Conservation (phyloP, 352 stramenopile genomes). For the Thraustochytrium aureum region DNA sequence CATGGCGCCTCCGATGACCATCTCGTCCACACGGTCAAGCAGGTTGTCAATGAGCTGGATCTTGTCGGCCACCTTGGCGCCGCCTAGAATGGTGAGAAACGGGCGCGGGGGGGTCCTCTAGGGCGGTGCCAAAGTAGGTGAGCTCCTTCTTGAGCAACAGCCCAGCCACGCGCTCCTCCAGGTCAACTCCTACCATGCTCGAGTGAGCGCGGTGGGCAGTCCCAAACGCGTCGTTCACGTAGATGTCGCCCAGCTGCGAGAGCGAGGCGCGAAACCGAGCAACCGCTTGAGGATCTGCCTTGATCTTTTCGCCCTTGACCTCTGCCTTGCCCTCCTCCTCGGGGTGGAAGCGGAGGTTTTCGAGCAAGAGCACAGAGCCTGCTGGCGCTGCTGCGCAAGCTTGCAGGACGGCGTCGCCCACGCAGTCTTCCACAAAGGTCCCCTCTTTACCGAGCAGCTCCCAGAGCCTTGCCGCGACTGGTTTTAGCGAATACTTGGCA, state of each 20-base stretch:
- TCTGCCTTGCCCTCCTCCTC: slow-evolving; percentile 92
- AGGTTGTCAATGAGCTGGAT: slow-evolving; percentile 99
- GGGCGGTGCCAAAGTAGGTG: slow-evolving; percentile 98
- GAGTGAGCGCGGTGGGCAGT: slow-evolving; percentile 97
- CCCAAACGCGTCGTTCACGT: slow-evolving; percentile 99
- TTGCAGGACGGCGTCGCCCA: slow-evolving; percentile 81
- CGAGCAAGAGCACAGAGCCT: slow-evolving; percentile 89
- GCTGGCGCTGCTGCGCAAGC: slow-evolving; percentile 60
- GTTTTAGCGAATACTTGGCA: slow-evolving; percentile 94
- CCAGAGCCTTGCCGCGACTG: slow-evolving; percentile 86
- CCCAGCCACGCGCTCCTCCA: slow-evolving; percentile 78
- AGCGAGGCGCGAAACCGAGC: slow-evolving; percentile 74
- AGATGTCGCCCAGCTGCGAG: slow-evolving; percentile 89
- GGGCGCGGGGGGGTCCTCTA: slow-evolving; percentile 95
- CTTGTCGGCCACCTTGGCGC: slow-evolving; percentile 99
- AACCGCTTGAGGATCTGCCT: slow-evolving; percentile 91
- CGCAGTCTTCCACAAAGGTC: slow-evolving; percentile 93
- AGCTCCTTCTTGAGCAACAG: slow-evolving; percentile 99
- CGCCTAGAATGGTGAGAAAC: slow-evolving; percentile 97
- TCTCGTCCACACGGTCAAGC: slow-evolving; percentile 97
- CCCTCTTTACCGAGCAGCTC: slow-evolving; percentile 85
- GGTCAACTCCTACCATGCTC: slow-evolving; percentile 95
- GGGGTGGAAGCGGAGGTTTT: slow-evolving; percentile 98
- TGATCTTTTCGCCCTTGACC: slow-evolving; percentile 82
- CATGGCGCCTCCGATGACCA: slow-evolving; percentile 98